Percentiles rank a stretch among this genome's conserved stretches.
These are phyloP conservation scores for carrot (Daucus carota) DNA, from an alignment of 129 eudicot species.

Conservation along the genomic window DH1_v3.0 NC_030382.2:40714001-40714500, in stretches of 20 bases:
- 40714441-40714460: neutral
- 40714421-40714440: conserved; percentile 35
- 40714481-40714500: neutral
- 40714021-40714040: conserved; percentile 25
- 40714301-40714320: conserved; percentile 70
- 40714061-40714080: conserved; percentile 87
- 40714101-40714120: conserved; percentile 37
- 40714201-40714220: conserved; percentile 7
- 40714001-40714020: neutral
- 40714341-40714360: conserved; percentile 71
- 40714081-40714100: conserved; percentile 41
- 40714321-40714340: conserved; percentile 66
- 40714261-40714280: neutral
- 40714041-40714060: conserved; percentile 98
- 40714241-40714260: neutral
- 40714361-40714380: conserved; percentile 70
- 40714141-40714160: conserved; percentile 67
- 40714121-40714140: conserved; percentile 67
- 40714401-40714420: conserved; percentile 77
- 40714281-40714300: conserved; percentile 41
- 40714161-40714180: conserved; percentile 48
- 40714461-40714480: neutral
- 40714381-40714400: conserved; percentile 92
- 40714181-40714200: conserved; percentile 30
- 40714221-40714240: neutral